Conservation (phyloP, 2,329 filamentous ascomycete genomes). For the Xylaria sp. region DNA sequence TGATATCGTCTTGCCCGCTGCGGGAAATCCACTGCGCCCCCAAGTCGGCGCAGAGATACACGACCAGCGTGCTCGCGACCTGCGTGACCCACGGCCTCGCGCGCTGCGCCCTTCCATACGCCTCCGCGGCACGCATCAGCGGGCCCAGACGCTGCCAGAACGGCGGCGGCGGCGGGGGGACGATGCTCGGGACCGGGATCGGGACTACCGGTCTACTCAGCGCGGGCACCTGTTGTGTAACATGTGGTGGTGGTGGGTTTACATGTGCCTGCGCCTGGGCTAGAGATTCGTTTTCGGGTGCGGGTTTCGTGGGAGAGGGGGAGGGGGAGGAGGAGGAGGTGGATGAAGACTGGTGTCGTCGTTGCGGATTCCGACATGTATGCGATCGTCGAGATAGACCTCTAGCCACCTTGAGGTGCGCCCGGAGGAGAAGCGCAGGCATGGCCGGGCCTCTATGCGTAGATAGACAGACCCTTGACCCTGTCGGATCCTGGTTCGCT, state of each 20-base stretch:
- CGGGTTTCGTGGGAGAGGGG: not conserved
- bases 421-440: slow-evolving; percentile 38
- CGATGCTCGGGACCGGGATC: slow-evolving; percentile 57
- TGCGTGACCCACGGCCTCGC: slow-evolving; percentile 83
- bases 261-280: slow-evolving; percentile 18
- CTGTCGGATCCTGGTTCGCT: not conserved
- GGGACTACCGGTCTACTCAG: slow-evolving; percentile 41
- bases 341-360: slow-evolving; percentile 41
- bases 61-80: slow-evolving; percentile 77
- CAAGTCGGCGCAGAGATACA: slow-evolving; percentile 82
- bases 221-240: slow-evolving; percentile 8
- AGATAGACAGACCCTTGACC: not conserved
- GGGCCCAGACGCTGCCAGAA: slow-evolving; percentile 70
- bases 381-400: slow-evolving; percentile 37
- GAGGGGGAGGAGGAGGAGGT: slow-evolving; percentile 33
- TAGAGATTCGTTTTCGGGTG: slow-evolving; percentile 17
- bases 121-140: slow-evolving; percentile 62
- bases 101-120: slow-evolving; percentile 77
- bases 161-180: slow-evolving; percentile 53
- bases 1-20: not conserved
- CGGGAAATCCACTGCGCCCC: slow-evolving; percentile 74
- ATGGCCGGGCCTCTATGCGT: slow-evolving; percentile 17
- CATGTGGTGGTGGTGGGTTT: not conserved
- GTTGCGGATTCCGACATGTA: slow-evolving; percentile 23
- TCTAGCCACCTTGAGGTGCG: slow-evolving; percentile 25